Base-by-base conservation (phyloP, 1,139 yeast genomes). In the Protomyces gravidus region DNA sequence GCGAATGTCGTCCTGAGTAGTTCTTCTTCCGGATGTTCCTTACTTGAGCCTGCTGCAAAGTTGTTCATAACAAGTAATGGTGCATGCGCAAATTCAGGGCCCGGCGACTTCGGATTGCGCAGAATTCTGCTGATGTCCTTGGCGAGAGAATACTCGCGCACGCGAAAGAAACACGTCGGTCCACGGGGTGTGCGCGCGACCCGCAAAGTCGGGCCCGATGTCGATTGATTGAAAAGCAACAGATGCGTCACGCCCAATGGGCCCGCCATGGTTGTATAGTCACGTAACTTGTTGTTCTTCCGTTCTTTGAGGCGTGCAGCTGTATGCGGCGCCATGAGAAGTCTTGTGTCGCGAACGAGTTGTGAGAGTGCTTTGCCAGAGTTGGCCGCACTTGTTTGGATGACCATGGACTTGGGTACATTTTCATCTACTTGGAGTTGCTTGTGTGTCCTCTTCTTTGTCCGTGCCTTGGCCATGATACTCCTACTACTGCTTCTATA, bases 241-340 rank as follows among this genome's bases (percentile, higher is more conserved):
- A 94, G 73, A 72, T 92, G 96, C 6, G 92, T 79, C 13, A 94
- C 96, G 39, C 96, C 96, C 57, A 92, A 77, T 6, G 98, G 97
- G 3, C 98, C 98, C 40, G 97, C 89, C 97, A 92, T 90, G 23
- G 89, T 96, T 19, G 90, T 80, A 68, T 87, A 92, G 73, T 92
- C 98, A 71, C 86, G 86, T 65, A 92, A 77, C 69, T 84, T 85
- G 72, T 94, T 94, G 50, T 88, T 78, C 71, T 88, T 88, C 57
- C 97, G 78, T 73, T 94, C 98, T 65, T 85, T 79, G 64, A 94
- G 79, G 66, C 83, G 86, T 67, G 89, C 83, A 17, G 97, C 97
- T 3, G 99, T 92, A 68, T 92, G 95, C 27, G 99, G 99, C 70
- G 89, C 94, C 97, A 92, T 89, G 64, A 89, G 82, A 65, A 80